phyloP scores from a whole-genome alignment of 352 stramenopile species.

The Phytopythium helicoides region DNA sequence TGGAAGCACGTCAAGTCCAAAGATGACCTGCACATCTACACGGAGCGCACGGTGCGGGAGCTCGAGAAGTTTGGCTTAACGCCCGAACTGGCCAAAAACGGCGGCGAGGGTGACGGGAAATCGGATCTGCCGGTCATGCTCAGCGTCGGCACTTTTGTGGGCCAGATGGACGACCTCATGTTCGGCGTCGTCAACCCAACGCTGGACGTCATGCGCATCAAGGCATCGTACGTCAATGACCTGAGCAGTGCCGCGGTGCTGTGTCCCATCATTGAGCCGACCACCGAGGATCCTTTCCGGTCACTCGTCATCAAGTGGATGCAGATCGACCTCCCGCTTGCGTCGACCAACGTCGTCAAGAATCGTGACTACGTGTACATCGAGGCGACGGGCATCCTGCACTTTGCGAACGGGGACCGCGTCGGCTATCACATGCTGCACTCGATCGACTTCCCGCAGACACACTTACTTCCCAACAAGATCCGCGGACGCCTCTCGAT shows the following conservation, averaged over 20 bases:
- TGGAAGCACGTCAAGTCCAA: conserved; percentile 45
- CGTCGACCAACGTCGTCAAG: conserved; percentile 11
- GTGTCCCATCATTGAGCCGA: conserved; percentile 21
- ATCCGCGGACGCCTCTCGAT: conserved; percentile 19
- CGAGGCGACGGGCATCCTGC: conserved; percentile 25
- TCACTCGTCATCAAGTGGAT: conserved; percentile 34
- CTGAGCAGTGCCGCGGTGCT: conserved; percentile 24
- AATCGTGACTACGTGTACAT: conserved; percentile 36
- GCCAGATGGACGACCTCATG: conserved; percentile 37
- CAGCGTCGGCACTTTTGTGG: conserved; percentile 21
- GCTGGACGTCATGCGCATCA: conserved; percentile 32
- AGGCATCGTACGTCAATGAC: conserved; percentile 29
- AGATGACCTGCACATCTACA: conserved; percentile 51
- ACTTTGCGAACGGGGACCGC: conserved; percentile 19
- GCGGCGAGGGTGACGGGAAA: not conserved
- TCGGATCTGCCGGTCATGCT: conserved; percentile 15
- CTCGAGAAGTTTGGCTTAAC: not conserved
- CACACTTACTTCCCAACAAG: conserved; percentile 7
- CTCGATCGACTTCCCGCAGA: conserved; percentile 29
- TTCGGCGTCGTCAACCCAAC: conserved; percentile 31
- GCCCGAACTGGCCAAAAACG: not conserved
- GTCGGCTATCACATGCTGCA: conserved; percentile 39
- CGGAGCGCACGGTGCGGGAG: conserved; percentile 16
- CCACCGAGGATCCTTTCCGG: conserved; percentile 23
- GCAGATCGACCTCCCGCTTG: conserved; percentile 17